These are phyloP conservation scores for Colletotrichum sp. DNA, from an alignment of 2,329 filamentous ascomycete genomes.

Conservation along the genomic window DNA sequence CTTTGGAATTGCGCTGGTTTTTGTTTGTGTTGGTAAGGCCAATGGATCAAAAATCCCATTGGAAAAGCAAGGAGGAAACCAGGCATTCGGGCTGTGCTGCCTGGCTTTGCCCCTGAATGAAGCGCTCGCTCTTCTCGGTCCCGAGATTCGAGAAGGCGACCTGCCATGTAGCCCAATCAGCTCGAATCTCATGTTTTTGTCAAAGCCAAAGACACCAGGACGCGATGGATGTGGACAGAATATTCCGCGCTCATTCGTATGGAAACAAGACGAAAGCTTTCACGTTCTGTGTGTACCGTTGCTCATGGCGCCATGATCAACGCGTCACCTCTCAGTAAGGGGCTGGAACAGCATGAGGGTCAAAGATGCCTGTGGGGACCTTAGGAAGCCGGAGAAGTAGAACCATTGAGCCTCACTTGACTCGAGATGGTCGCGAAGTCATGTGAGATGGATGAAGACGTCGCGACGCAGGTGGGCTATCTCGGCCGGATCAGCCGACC, in stretches of 20 bases:
- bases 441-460: neutral
- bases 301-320: neutral
- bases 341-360: neutral
- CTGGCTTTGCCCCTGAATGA: neutral
- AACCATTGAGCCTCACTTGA: neutral
- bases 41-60: neutral
- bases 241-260: accelerated
- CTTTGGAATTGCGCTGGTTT: neutral
- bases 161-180: neutral
- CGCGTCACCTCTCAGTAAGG: neutral
- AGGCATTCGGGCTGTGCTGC: neutral
- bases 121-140: neutral
- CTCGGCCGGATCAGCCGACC: slow-evolving; percentile 9
- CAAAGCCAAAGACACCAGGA: neutral
- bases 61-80: neutral
- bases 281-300: neutral
- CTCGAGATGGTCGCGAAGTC: neutral
- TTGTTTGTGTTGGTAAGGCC: neutral
- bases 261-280: neutral
- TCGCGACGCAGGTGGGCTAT: neutral
- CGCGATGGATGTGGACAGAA: too few relatives aligned
- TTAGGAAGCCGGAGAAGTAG: neutral
- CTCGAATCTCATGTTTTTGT: neutral
- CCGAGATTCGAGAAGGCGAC: neutral
- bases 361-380: neutral